Evolutionary conservation across 129 eudicot species (phyloP), one percentile per base, ranked within the genome.

Genomic region (Tagetes erecta): DNA sequence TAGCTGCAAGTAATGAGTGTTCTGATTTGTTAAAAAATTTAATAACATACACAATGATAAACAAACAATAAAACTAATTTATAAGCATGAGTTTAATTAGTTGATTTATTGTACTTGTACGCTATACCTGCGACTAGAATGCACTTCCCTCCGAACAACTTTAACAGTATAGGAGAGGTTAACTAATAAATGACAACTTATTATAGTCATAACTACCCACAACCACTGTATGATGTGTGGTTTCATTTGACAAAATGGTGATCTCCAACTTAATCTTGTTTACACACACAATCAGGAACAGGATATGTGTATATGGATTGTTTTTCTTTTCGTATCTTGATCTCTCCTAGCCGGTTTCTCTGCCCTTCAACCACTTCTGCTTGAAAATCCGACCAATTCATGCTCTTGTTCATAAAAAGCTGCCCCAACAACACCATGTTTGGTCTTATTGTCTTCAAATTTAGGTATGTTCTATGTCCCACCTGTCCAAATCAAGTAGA

Each of bases 211-310:
- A 60, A 36, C 39, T 12, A 31, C 62, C 60, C 47, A 84, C 59
- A 70, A 71, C 58, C 69, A 62, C 72, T 52, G 59, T 37, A 56
- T 50, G 53, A 8, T 56, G 71, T 56, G 49, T 42, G 33, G 57
- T 71, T 75, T 69, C 60, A 73, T 64, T 67, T 59, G 12, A 59
- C 8, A 51, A 65, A 36, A 40, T 30, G 51, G 49, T 13, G 36
- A 37, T 14, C 58, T 36, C 33, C 46, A 34, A 63, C 39, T 84
- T 59, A 85, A 75, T 67, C 88, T 64, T 80, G 88, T 67, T 78
- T 89, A 78, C 99, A 94, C 92, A 94, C 92, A 63, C 99, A 94
- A 84, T 94, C 99, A 27, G 99, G 99, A 35, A 91, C 94, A 72
- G 99, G 99, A 55, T 94, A 94, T 2, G 97, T 94, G 73, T 88